A percentile compares a stretch with the other conserved stretches of the same genome.
These are phyloP conservation scores for Penicillium verhagenii DNA, from an alignment of 495 filamentous ascomycete genomes.

Conservation along the genomic window DNA sequence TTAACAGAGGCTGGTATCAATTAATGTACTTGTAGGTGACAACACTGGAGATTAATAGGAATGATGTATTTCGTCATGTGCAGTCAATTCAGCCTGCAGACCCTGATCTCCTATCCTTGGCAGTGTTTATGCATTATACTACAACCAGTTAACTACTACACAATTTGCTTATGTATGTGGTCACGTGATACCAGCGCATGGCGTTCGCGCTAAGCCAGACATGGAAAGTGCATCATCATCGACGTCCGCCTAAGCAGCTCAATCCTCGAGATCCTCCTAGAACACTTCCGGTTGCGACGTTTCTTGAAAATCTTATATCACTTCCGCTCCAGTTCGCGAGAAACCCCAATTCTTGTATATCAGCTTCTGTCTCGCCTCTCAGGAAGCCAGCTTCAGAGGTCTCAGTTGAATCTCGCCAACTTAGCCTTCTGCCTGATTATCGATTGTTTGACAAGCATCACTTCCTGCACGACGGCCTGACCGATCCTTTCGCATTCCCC, in stretches of 20 bases:
- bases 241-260: conserved; percentile 28
- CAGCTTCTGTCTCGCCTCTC: conserved; percentile 6
- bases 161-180: too few relatives aligned
- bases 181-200: conserved; percentile 32
- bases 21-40: background rate
- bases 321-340: background rate
- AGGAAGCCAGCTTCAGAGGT: conserved; percentile 7
- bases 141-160: too few relatives aligned
- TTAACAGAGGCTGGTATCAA: background rate
- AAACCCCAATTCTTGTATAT: background rate
- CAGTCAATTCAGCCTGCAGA: background rate
- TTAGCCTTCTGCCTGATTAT: conserved; percentile 27
- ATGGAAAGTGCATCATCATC: conserved; percentile 24
- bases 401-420: conserved; percentile 26
- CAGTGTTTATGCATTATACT: background rate
- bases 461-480: conserved; percentile 37
- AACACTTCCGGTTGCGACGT: conserved; percentile 17
- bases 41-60: too few relatives aligned
- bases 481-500: conserved; percentile 11
- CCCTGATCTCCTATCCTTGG: background rate
- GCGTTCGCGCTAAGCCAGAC: conserved; percentile 29
- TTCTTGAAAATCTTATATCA: conserved; percentile 13
- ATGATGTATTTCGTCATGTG: too few relatives aligned
- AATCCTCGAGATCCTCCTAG: background rate
- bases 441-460: conserved; percentile 24